phyloP scores from a whole-genome alignment of 2,329 filamentous ascomycete genomes.

The Dactylella cylindrospora region DNA sequence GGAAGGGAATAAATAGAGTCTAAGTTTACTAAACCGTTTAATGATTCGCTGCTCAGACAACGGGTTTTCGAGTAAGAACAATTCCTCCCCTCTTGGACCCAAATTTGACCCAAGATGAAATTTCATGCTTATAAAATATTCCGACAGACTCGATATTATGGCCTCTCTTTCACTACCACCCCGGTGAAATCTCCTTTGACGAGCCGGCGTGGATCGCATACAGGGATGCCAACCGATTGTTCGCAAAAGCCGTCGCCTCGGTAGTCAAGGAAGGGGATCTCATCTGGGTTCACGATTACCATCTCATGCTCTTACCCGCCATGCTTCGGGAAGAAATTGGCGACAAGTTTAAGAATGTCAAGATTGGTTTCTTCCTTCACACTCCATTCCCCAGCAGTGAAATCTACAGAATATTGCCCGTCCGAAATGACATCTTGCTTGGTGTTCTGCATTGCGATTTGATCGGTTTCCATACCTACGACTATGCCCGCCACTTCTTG shows the following conservation, averaged over 20 bases:
- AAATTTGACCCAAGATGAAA: neutral
- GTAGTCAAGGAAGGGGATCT: constrained; percentile 91
- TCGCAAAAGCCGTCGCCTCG: constrained; percentile 81
- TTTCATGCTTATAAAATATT: neutral
- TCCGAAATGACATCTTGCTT: constrained; percentile 81
- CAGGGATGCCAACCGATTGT: constrained; percentile 86
- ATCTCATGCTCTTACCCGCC: constrained; percentile 92
- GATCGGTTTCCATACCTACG: constrained; percentile 97
- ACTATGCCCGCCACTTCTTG: constrained; percentile 96
- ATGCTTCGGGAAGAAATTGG: constrained; percentile 86
- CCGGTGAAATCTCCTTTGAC: constrained; percentile 96
- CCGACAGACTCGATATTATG: constrained; percentile 85
- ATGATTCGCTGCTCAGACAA: constrained; percentile 61
- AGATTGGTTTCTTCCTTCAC: constrained; percentile 97
- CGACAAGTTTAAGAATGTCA: constrained; percentile 79
- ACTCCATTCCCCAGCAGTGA: constrained; percentile 96
- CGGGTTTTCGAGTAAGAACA: constrained; percentile 81
- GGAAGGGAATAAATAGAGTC: neutral
- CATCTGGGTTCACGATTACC: constrained; percentile 98
- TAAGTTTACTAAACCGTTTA: constrained; percentile 7
- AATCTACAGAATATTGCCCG: constrained; percentile 92
- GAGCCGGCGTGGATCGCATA: constrained; percentile 93
- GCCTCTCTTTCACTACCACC: constrained; percentile 98
- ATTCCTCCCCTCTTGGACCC: too few relatives aligned
- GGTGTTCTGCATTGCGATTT: constrained; percentile 91